Base-by-base conservation (phyloP, 306 rosid genomes). In the Pyrus pyrifolia region DNA sequence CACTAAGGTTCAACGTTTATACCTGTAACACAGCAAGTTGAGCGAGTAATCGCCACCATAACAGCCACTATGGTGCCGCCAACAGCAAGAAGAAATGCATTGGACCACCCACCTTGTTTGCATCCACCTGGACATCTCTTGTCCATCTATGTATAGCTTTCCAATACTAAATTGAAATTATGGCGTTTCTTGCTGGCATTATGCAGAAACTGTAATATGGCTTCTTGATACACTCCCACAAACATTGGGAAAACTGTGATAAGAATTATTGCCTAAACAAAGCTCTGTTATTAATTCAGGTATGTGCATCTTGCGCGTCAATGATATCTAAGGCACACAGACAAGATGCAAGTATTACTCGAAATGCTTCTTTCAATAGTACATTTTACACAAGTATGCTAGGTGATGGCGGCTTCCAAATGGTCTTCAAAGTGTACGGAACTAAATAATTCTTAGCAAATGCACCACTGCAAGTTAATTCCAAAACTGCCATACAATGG, bases 11-110 rank as follows among this genome's bases (percentile, higher is more conserved):
- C 78, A 2, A 82, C 83, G 45, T 80, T 74, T 13, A 81, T 89
- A 78, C 98, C 97, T 21, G 83, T 87, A 52, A 88, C 82, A 81
- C 77, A 52, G 97, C 89, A 1, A 93, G 92, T 27, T 84, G 92
- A 2, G 89, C 87, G n/a, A 85, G 78, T 58, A 89, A 79, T 57
- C 81, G 9, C 76, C 81, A 74, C 42, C 88, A 66, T 38, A 83
- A 79, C 25, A 59, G 3, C 5, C 89, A 73, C 67, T 89, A 3
- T 51, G 78, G 87, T 38, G 82, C 89, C 49, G 82, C 89, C 53
- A 75, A 68, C 78, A 46, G 83, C 59, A 76, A 66, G 78, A 46
- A 82, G 76, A 77, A 82, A 79, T 86, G 62, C 67, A 75, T 66
- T 64, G 67, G 65, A 42, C 4, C 77, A 62, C 64, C 83, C 46